phyloP scores from a whole-genome alignment of 1,284 basidiomycete species.

The Golubevia sp. region DNA sequence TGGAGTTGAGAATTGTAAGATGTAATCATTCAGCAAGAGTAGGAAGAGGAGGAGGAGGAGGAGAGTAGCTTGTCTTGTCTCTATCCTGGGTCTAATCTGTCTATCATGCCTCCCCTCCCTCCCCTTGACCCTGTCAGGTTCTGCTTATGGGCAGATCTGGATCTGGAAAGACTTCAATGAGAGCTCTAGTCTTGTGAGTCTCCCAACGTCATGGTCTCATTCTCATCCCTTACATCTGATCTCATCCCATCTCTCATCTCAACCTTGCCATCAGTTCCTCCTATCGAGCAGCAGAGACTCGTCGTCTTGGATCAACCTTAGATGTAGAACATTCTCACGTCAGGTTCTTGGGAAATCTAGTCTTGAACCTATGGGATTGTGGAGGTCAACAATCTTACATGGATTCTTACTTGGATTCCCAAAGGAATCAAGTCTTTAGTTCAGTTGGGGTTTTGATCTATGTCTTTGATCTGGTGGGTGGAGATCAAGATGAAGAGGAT shows the following conservation, averaged over 20 bases:
- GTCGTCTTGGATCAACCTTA: conserved; percentile 90
- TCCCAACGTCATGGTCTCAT: background rate
- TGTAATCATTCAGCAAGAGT: too few species aligned
- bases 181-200: conserved; percentile 94
- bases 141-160: conserved; percentile 62
- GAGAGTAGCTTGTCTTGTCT: conserved; percentile 1
- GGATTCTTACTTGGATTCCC: conserved; percentile 88
- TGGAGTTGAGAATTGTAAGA: background rate
- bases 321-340: conserved; percentile 98
- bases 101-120: background rate
- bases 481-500: conserved; percentile 63
- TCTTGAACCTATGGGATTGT: conserved; percentile 94
- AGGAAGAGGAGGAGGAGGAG: conserved; percentile 23
- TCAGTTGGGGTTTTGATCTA: conserved; percentile 97
- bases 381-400: conserved; percentile 98
- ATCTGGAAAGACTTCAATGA: conserved; percentile 86
- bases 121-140: conserved; percentile 20
- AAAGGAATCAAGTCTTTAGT: conserved; percentile 89
- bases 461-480: conserved; percentile 80
- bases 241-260: conserved; percentile 5
- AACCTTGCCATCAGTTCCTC: conserved; percentile 72
- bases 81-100: background rate
- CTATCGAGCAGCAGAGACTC: conserved; percentile 87
- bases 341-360: conserved; percentile 92
- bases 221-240: conserved; percentile 4